Evolutionary conservation across 2,329 filamentous ascomycete genomes (phyloP).

Genomic region (Pseudomassariella vexata): DNA sequence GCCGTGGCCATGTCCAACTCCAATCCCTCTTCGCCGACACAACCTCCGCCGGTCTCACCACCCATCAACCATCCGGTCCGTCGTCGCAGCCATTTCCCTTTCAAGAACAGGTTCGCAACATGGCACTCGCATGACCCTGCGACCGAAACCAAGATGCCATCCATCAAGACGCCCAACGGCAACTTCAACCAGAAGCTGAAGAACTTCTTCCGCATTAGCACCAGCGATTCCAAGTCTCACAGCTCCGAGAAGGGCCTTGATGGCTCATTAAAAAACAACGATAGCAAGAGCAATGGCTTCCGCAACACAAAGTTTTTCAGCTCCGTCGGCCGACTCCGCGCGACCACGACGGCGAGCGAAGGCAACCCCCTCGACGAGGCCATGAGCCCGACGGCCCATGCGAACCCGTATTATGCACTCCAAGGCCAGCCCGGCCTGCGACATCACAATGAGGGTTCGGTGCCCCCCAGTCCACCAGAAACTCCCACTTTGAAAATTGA

Average conservation of each 20-base stretch:
- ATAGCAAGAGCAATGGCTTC: constrained; percentile 59
- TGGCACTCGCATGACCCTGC: constrained; percentile 23
- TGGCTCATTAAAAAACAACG: constrained; percentile 41
- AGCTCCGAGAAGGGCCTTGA: constrained; percentile 24
- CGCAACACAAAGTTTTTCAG: constrained; percentile 84
- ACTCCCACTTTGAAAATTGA: constrained; percentile 75
- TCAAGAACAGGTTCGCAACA: constrained; percentile 27
- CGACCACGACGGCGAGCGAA: constrained; percentile 86
- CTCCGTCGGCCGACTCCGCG: constrained; percentile 80
- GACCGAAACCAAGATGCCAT: constrained; percentile 35
- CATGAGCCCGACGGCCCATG: constrained; percentile 85
- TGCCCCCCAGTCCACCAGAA: constrained; percentile 87
- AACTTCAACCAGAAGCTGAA: constrained; percentile 64
- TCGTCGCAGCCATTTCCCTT: constrained; percentile 16
- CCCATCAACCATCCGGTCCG: constrained; percentile 6
- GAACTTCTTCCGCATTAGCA: constrained; percentile 65
- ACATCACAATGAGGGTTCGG: constrained; percentile 91
- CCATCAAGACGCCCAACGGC: constrained; percentile 47
- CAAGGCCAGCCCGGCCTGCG: constrained; percentile 89
- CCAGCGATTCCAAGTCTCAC: constrained; percentile 30
- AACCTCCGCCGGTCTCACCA: constrained; percentile 4
- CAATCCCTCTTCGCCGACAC: constrained; percentile 8
- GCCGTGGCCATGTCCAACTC: constrained; percentile 10
- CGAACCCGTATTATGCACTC: constrained; percentile 96
- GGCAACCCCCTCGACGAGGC: constrained; percentile 84